Conservation (phyloP, 495 filamentous ascomycete genomes). For the Penicillium canescens region DNA sequence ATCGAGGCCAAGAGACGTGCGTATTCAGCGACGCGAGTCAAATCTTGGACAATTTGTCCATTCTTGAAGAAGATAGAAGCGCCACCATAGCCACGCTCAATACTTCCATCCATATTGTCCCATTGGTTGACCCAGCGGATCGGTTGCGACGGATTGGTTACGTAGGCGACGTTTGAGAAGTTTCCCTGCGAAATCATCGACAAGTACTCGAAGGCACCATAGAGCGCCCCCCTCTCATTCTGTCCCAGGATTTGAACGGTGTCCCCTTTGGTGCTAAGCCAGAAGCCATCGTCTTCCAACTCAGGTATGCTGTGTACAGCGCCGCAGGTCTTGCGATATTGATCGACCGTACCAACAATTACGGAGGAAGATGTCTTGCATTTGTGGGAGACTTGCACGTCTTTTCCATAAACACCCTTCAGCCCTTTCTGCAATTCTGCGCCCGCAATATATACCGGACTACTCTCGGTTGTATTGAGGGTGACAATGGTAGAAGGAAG, state of each 20-base stretch:
- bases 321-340: slow-evolving; percentile 46
- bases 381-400: slow-evolving; percentile 31
- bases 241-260: slow-evolving; percentile 62
- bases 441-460: slow-evolving; percentile 59
- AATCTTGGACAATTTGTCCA: slow-evolving; percentile 53
- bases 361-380: slow-evolving; percentile 37
- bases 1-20: slow-evolving; percentile 69
- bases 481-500: slow-evolving; percentile 54
- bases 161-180: slow-evolving; percentile 51
- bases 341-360: slow-evolving; percentile 57
- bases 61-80: slow-evolving; percentile 67
- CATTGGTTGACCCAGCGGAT: slow-evolving; percentile 75
- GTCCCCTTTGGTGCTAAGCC: slow-evolving; percentile 47
- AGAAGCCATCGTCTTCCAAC: slow-evolving; percentile 64
- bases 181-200: slow-evolving; percentile 63
- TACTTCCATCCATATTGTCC: slow-evolving; percentile 71
- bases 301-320: slow-evolving; percentile 31
- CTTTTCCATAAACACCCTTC: slow-evolving; percentile 50
- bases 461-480: slow-evolving; percentile 51
- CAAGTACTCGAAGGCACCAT: slow-evolving; percentile 70
- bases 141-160: slow-evolving; percentile 58
- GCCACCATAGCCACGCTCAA: slow-evolving; percentile 71
- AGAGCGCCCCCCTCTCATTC: slow-evolving; percentile 67
- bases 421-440: slow-evolving; percentile 62
- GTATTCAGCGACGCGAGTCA: slow-evolving; percentile 61